Base-by-base conservation (phyloP, 139 green algal genomes). In the Ostreobium quekettii region DNA sequence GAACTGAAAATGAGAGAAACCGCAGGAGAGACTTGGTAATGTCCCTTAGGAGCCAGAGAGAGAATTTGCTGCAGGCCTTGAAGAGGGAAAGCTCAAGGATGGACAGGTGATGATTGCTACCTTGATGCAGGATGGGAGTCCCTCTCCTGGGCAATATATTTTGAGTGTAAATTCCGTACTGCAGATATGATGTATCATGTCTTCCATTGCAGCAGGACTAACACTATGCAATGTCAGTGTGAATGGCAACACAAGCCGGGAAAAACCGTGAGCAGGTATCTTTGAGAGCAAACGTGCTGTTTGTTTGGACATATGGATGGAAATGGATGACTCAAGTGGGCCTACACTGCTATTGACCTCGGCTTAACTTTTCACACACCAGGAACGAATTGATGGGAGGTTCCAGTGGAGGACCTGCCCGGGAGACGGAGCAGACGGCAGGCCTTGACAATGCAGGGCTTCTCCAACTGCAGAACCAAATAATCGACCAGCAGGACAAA, bases 1-100 rank as follows among this genome's bases (percentile, higher is more conserved):
- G 88, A 1, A 85, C 83, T 4, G 89, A 96, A 63, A 76, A 85
- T n/a, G 89, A 96, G 71, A 76, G 79, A 26, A 93, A 93, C 69
- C 67, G 88, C 15, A 72, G 89, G 38, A 78, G 86, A 6, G 88
- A 96, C 64, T 63, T 90, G 49, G 37, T 93, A 33, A 73, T 77
- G 28, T 80, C 81, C 15, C 74, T 96, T 63, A 72, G 78, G 2
- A 83, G 64, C 60, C 39, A 81, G 47, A 73, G 86, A n/a, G 88
- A 95, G 65, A 74, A 85, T 36, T 90, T 96, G 80, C 82, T 89
- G 71, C 64, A 78, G 46, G 69, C 74, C 1, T 72, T 95, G 28
- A 87, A 85, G 53, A 77, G 88, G n/a, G 75, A 78, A 32, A 31
- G 72, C 4, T 32, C 57, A 7, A 42, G 46, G 24, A 37, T 37